Evolutionary conservation across 2,329 filamentous ascomycete species (phyloP), one percentile per base, ranked within the genome.

Genomic region (Drechslera avenae): DNA sequence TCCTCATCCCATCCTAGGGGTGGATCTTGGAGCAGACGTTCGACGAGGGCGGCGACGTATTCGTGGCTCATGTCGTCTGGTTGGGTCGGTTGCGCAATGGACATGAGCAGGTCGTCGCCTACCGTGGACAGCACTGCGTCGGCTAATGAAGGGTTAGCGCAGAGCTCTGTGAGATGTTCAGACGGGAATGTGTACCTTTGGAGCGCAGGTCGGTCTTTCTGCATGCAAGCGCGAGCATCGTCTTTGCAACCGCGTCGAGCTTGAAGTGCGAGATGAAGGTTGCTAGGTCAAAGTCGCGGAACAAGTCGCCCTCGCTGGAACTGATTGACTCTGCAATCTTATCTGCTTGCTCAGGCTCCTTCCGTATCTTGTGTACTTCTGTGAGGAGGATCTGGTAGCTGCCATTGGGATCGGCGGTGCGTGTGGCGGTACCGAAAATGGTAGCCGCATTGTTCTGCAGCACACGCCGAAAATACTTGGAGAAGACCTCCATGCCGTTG

Each of bases 401-500:
- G 56, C 88, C 90, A 45, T 88, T 81, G 74, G 88, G 89, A 59
- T 90, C 83, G 59, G 86, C 83, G 48, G 85, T 83, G 75, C 91
- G 84, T 66, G 85, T 89, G 46, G 87, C 80, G 57, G 88, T 86
- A 43, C 91, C 87, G 72, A 97, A 97, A 73, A 99, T 94, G 69
- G 94, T 88, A 58, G 87, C 80, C 67, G 92, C 91, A 85, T 97
- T 97, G 77, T 88, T 87, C 76, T 88, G 89, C 71, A 99, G 85
- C 73, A 97, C 82, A 76, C 93, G 90, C 75, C 91, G 87, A 77
- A 99, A 96, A 76, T 94, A 97, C 80, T 92, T 95, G 54, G 90
- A 87, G 75, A 92, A 97, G 72, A 97, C 91, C 82, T 99, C 95
- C 93, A 99, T 99, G 72, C 92, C 92, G 91, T 96, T 88, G 69